Conservation (phyloP, 2,329 filamentous ascomycete genomes). For the Neonectria coccinea region DNA sequence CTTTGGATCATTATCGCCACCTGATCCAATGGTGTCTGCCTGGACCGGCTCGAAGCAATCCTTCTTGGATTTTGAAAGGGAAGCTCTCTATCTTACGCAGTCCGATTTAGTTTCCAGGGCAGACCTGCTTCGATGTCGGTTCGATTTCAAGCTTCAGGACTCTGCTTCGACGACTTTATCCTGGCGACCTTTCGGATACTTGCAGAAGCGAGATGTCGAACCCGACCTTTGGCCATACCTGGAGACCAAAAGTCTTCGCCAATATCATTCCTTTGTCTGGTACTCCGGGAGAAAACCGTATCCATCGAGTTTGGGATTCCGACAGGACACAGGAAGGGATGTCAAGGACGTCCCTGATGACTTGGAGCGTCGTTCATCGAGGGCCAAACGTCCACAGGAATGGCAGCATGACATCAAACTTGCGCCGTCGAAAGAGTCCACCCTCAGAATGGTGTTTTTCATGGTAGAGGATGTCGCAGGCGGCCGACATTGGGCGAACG, state of each 20-base stretch:
- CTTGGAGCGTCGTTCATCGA: neutral
- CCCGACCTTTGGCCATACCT: conserved; percentile 23
- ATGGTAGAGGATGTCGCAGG: neutral
- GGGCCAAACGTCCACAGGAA: neutral
- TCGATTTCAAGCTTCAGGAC: conserved; percentile 18
- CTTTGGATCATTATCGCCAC: conserved; percentile 7
- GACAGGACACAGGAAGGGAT: neutral
- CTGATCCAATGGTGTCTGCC: conserved; percentile 16
- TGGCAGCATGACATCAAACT: neutral
- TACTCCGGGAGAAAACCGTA: neutral
- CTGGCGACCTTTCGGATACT: conserved; percentile 15
- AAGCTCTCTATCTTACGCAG: conserved; percentile 1
- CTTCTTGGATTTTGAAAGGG: conserved; percentile 16
- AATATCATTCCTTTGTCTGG: conserved; percentile 17
- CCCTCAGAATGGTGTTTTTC: neutral
- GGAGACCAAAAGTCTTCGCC: conserved; percentile 13
- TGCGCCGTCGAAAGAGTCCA: neutral
- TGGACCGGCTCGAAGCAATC: conserved; percentile 19
- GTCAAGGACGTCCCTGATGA: conserved; percentile 8
- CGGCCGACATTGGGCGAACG: conserved; percentile 8
- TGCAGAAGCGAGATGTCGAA: conserved; percentile 8
- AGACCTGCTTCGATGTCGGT: conserved; percentile 8
- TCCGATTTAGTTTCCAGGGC: conserved; percentile 9
- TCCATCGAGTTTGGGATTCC: neutral
- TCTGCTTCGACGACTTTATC: neutral